Base-by-base conservation (phyloP, 495 filamentous ascomycete species). In the Lentithecium fluviatile region DNA sequence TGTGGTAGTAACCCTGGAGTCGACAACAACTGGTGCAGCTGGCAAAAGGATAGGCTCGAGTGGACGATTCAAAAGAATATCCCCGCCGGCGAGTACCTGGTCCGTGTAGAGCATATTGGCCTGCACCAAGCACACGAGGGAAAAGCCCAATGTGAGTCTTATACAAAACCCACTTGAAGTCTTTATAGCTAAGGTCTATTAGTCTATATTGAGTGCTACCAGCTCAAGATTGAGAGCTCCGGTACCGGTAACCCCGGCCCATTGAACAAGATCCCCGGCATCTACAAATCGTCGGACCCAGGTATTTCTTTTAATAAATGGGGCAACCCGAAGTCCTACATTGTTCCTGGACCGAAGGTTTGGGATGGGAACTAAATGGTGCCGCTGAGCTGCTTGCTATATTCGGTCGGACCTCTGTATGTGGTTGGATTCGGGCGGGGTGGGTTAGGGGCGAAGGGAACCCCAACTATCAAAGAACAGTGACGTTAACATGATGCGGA, bases 251-350 rank as follows among this genome's bases (percentile, higher is more conserved):
- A 6, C 3, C 62, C 49, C 0, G 34, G 24, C 1, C 62, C 62
- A n/a, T 7, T 29, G 29, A 52, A 51, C 12, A 66, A 61, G 57
- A 61, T 66, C 34, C 62, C 62, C 0, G 62, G 62, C 20, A 19
- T 61, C 10, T 66, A 66, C 36, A 46, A 51, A 43, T 43, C 62
- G 11, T 56, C 37, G 29, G 62, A 66, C 36, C 50, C 62, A 0
- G 62, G 62, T 2, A 66, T 66, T 57, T 47, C 45, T 23, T 66
- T 56, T 34, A 61, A 66, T 24, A 66, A 66, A 51, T 66, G 62
- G 62, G 46, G 34, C 21, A 66, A 59, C 37, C 51, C 56, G 2
- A 55, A 23, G 49, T 40, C 56, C 2, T 66, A 66, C 37, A 23
- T 47, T 17, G 61, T 66, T 6, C 62, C 62, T 1, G 62, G 62